phyloP scores from a whole-genome alignment of 805 yeast species.

The Myxozyma sirexii region DNA sequence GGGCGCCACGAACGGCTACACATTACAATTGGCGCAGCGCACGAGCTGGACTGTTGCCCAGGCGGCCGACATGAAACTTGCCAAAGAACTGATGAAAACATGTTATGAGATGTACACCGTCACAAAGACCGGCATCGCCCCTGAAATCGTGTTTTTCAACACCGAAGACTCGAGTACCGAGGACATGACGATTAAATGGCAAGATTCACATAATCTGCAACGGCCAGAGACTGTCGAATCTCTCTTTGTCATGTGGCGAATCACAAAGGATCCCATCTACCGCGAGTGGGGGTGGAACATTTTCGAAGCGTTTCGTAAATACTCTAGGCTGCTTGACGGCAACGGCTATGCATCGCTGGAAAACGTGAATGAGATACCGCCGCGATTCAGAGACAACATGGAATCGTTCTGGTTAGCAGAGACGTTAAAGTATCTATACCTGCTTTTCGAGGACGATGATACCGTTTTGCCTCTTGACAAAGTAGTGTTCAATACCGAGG shows the following conservation, averaged over 20 bases:
- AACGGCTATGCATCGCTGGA: slow-evolving; percentile 64
- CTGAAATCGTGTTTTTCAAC: slow-evolving; percentile 88
- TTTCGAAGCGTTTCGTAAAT: slow-evolving; percentile 66
- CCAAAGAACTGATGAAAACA: slow-evolving; percentile 72
- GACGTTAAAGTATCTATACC: slow-evolving; percentile 81
- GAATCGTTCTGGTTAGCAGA: slow-evolving; percentile 93
- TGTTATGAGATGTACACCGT: slow-evolving; percentile 85
- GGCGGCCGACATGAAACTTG: slow-evolving; percentile 68
- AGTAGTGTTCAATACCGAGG: slow-evolving; percentile 87
- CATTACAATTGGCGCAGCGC: slow-evolving; percentile 56
- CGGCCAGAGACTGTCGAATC: slow-evolving; percentile 95
- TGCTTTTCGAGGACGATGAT: slow-evolving; percentile 72
- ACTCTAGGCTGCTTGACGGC: slow-evolving; percentile 51
- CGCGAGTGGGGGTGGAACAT: slow-evolving; percentile 90
- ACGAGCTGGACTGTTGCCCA: slow-evolving; percentile 58
- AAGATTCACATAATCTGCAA: slow-evolving; percentile 82
- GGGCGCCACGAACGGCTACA: slow-evolving; percentile 81
- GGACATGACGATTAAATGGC: slow-evolving; percentile 70
- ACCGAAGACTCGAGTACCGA: slow-evolving; percentile 44
- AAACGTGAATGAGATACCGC: slow-evolving; percentile 63
- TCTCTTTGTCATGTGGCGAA: slow-evolving; percentile 72
- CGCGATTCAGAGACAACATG: slow-evolving; percentile 65
- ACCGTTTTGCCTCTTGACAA: slow-evolving; percentile 65
- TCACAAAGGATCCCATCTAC: slow-evolving; percentile 71
- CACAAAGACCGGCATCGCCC: slow-evolving; percentile 75